These are phyloP conservation scores for Boechera divaricarpa DNA, from an alignment of 345 rosid species.

Conservation along the genomic window DNA sequence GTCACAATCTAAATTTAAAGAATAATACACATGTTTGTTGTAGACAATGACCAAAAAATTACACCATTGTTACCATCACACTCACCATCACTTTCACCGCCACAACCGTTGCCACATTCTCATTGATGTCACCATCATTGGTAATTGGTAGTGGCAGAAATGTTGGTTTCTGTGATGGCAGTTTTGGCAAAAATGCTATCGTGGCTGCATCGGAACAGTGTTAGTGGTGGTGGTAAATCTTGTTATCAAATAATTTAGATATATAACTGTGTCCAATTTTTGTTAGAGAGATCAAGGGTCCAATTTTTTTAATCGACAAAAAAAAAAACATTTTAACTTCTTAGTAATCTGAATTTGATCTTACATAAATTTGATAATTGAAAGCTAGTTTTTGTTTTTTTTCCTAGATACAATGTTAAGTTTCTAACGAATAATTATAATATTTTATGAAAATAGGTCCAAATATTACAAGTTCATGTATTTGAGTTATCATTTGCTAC, in stretches of 20 bases:
- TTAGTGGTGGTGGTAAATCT: not conserved
- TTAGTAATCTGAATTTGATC: not conserved
- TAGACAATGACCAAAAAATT: not conserved
- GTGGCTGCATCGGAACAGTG: not conserved
- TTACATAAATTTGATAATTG: not conserved
- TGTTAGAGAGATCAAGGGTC: not conserved
- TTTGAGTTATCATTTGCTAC: slow-evolving; percentile 31
- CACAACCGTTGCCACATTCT: not conserved
- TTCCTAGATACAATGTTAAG: not conserved
- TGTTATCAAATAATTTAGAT: not conserved
- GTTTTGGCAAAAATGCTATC: no score
- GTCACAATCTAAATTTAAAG: not conserved
- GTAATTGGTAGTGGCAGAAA: not conserved
- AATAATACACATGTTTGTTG: not conserved
- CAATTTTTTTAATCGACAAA: not conserved
- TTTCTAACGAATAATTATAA: not conserved
- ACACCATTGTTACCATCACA: not conserved
- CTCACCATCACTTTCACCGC: not conserved
- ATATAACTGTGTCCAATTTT: not conserved
- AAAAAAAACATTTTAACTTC: not conserved
- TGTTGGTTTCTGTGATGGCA: not conserved
- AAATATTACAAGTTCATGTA: slow-evolving; percentile 30
- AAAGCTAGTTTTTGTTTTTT: not conserved
- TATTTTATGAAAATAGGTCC: not conserved
- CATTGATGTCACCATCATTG: not conserved